Conservation (phyloP, 1,284 basidiomycete species). For the Sanghuangporus baumii region DNA sequence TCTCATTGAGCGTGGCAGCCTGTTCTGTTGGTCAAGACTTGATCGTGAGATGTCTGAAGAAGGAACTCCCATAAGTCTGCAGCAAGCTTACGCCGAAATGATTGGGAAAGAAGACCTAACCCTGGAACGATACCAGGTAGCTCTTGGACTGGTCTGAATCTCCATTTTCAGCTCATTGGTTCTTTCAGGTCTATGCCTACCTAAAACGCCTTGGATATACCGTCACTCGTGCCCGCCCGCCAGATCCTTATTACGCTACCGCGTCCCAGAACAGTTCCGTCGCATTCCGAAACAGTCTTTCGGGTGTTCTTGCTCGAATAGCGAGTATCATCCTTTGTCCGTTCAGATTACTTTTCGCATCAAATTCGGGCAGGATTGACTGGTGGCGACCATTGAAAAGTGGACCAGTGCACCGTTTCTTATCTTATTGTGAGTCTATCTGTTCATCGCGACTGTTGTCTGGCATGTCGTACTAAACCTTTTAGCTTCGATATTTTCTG, state of each 20-base stretch:
- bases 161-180: neutral
- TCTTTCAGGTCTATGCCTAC: slow-evolving; percentile 80
- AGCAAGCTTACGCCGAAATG: slow-evolving; percentile 84
- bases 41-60: slow-evolving; percentile 29
- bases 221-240: slow-evolving; percentile 68
- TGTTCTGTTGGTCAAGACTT: slow-evolving; percentile 73
- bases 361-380: slow-evolving; percentile 28
- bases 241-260: slow-evolving; percentile 52
- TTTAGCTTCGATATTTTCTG: slow-evolving; percentile 63
- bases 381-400: slow-evolving; percentile 58
- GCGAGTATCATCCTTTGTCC: slow-evolving; percentile 30
- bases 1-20: slow-evolving; percentile 81
- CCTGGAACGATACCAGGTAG: slow-evolving; percentile 82
- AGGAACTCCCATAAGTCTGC: slow-evolving; percentile 80
- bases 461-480: neutral
- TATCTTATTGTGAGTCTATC: slow-evolving; percentile 1
- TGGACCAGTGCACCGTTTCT: slow-evolving; percentile 27
- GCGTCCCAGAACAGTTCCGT: slow-evolving; percentile 33
- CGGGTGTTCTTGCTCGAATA: slow-evolving; percentile 28
- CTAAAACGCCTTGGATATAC: slow-evolving; percentile 89
- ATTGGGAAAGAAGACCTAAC: slow-evolving; percentile 75
- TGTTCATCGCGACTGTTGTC: neutral
- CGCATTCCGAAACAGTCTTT: slow-evolving; percentile 20
- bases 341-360: slow-evolving; percentile 19
- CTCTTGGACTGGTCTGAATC: slow-evolving; percentile 19